Evolutionary conservation across 345 rosid species (phyloP).

Genomic region (Erysimum cheiranthoides): DNA sequence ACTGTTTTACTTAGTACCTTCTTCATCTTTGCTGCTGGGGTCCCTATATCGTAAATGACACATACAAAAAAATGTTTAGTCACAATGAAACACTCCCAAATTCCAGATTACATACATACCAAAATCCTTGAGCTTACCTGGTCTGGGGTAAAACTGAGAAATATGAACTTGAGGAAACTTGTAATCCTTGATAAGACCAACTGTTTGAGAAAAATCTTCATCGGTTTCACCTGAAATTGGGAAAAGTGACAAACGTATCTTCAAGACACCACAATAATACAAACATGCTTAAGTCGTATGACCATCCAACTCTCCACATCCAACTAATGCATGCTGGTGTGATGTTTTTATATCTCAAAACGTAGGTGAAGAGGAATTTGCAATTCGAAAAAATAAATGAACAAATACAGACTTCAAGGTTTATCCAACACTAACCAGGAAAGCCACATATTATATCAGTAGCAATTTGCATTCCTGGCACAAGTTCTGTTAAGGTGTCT

Average conservation of each 20-base stretch:
- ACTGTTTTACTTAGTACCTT: conserved; percentile 81
- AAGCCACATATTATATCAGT: conserved; percentile 97
- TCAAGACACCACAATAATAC: conserved; percentile 9
- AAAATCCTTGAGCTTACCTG: conserved; percentile 56
- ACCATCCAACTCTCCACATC: neutral
- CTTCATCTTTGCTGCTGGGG: conserved; percentile 98
- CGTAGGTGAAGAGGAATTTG: neutral
- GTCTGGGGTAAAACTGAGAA: conserved; percentile 97
- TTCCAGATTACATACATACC: neutral
- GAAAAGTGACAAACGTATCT: conserved; percentile 7
- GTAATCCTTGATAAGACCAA: conserved; percentile 72
- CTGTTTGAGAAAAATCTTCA: conserved; percentile 83
- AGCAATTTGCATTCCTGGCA: conserved; percentile 97
- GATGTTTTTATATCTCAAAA: neutral
- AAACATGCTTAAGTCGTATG: neutral
- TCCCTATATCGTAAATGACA: conserved; percentile 53
- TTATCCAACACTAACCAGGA: conserved; percentile 68
- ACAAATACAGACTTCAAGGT: neutral
- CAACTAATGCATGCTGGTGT: neutral
- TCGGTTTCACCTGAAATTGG: conserved; percentile 80
- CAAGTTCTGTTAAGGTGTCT: conserved; percentile 87
- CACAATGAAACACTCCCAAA: conserved; percentile 9
- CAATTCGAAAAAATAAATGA: neutral
- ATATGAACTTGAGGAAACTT: conserved; percentile 92
- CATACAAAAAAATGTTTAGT: neutral